Evolutionary conservation across 305 asterid species (phyloP).

Genomic region (Solanum hybrid): DNA sequence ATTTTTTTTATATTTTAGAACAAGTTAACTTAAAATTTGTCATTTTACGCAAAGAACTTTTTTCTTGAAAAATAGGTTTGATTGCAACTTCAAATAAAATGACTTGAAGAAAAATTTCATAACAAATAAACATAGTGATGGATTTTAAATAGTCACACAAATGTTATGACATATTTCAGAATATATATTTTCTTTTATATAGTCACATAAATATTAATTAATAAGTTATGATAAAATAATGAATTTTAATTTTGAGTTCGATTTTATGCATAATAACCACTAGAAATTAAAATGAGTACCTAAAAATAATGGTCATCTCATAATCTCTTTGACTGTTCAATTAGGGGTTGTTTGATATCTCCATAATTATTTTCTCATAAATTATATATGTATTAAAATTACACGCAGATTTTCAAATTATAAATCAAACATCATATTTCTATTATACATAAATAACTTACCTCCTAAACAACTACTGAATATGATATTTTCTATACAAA

Average conservation of each 20-base stretch:
- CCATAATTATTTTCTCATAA: background rate
- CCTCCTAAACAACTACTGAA: background rate
- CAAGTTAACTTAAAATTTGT: background rate
- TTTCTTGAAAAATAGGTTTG: background rate
- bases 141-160: background rate
- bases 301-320: background rate
- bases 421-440: rapidly evolving
- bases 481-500: background rate
- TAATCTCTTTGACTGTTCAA: background rate
- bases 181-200: too few relatives aligned
- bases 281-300: background rate
- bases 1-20: background rate
- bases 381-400: background rate
- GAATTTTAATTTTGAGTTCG: too few relatives aligned
- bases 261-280: background rate
- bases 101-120: too few relatives aligned
- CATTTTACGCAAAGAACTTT: background rate
- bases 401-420: rapidly evolving
- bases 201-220: too few relatives aligned
- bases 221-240: background rate
- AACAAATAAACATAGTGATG: too few relatives aligned
- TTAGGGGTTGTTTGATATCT: too few relatives aligned
- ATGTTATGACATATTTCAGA: too few relatives aligned
- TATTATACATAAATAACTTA: background rate
- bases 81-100: background rate